Conservation (phyloP, 768 basidiomycete species). For the Rhizopogon salebrosus region DNA sequence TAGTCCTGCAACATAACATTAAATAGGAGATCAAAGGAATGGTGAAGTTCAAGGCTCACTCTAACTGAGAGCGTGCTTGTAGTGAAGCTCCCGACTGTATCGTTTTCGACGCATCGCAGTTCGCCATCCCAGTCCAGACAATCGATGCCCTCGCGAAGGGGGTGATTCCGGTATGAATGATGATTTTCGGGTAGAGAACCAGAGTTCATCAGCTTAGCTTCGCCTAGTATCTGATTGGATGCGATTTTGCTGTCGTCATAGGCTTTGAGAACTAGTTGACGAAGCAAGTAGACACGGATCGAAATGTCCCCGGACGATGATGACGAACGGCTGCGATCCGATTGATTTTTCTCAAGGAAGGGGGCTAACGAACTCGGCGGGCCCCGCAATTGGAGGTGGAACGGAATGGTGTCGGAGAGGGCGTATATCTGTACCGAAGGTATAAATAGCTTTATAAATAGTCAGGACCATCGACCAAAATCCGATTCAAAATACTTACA, state of each 20-base stretch:
- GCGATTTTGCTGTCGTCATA: constrained; percentile 8
- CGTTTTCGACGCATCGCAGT: constrained; percentile 32
- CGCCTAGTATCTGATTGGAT: constrained; percentile 32
- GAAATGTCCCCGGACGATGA: constrained; percentile 11
- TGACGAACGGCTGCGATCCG: not conserved
- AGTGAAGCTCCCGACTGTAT: constrained; percentile 41
- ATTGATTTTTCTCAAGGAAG: constrained; percentile 30
- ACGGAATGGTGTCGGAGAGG: constrained; percentile 52
- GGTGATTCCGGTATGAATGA: constrained; percentile 1
- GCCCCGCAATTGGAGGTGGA: constrained; percentile 59
- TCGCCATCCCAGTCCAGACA: constrained; percentile 63
- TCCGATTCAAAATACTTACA: constrained; percentile 30
- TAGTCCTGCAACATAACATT: constrained; percentile 43
- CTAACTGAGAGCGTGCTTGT: constrained; percentile 43
- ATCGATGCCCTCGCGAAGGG: constrained; percentile 25
- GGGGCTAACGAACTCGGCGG: constrained; percentile 39
- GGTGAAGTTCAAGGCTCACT: constrained; percentile 28
- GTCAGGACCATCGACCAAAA: not conserved
- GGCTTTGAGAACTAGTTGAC: constrained; percentile 40
- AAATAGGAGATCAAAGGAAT: not conserved
- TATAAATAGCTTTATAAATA: constrained; percentile 46
- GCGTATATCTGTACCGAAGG: constrained; percentile 53
- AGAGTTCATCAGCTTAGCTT: constrained; percentile 43
- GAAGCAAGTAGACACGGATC: constrained; percentile 48
- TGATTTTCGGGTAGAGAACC: constrained; percentile 28